These are phyloP conservation scores for Termitomyces sp. DNA, from an alignment of 768 basidiomycete species.

Conservation along the genomic window DNA sequence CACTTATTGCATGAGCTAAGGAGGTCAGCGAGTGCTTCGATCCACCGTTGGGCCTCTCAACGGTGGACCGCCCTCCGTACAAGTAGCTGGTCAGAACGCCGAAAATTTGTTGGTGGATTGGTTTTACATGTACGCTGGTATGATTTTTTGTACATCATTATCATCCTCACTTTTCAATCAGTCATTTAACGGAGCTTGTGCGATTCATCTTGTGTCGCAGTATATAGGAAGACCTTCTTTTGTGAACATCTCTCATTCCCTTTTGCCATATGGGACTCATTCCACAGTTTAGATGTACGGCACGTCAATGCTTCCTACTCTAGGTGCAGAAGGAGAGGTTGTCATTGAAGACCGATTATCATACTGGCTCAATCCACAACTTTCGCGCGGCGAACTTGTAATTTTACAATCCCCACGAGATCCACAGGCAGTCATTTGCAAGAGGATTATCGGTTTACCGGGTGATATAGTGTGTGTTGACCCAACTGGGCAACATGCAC, in stretches of 20 bases:
- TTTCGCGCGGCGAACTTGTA: constrained; percentile 75
- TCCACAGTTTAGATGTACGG: constrained; percentile 48
- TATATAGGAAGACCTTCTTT: constrained; percentile 52
- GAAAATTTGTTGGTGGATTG: constrained; percentile 12
- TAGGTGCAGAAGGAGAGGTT: constrained; percentile 51
- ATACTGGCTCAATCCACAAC: constrained; percentile 40
- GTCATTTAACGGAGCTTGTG: constrained; percentile 50
- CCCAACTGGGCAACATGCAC: constrained; percentile 62
- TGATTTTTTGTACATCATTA: not conserved
- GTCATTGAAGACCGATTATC: constrained; percentile 61
- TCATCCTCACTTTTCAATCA: constrained; percentile 17
- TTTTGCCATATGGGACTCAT: constrained; percentile 2
- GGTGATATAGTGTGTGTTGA: constrained; percentile 89
- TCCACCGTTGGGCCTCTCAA: not conserved
- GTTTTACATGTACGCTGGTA: constrained; percentile 14
- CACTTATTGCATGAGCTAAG: not conserved
- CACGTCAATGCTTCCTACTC: constrained; percentile 79
- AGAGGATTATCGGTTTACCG: constrained; percentile 84
- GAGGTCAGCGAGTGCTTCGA: not conserved
- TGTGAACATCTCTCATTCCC: constrained; percentile 27
- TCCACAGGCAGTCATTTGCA: constrained; percentile 69
- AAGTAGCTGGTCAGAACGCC: constrained; percentile 12
- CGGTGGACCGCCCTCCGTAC: constrained; percentile 8
- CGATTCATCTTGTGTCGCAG: constrained; percentile 57
- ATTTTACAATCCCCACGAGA: constrained; percentile 65